Evolutionary conservation across 345 rosid genomes (phyloP).

Genomic region (Reutealis trisperma): DNA sequence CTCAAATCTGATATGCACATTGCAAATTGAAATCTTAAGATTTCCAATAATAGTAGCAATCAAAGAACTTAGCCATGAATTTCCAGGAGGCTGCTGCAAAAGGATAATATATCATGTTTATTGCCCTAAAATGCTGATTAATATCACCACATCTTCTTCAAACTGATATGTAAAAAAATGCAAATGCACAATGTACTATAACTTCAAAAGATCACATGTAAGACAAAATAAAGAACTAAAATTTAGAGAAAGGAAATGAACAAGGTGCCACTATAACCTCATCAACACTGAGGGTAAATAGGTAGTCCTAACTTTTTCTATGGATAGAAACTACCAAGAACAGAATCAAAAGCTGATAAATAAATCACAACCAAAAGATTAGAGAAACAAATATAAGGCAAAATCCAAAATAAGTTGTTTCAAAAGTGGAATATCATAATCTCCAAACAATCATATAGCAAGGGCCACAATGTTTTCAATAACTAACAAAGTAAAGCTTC

Average conservation of each 20-base stretch:
- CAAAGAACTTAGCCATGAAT: conserved; percentile 94
- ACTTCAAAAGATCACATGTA: not conserved
- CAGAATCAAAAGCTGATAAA: not conserved
- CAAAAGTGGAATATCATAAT: not conserved
- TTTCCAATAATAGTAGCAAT: conserved; percentile 95
- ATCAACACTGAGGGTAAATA: not conserved
- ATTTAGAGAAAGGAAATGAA: not conserved
- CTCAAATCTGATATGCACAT: conserved; percentile 97
- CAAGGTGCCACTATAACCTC: not conserved
- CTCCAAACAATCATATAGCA: not conserved
- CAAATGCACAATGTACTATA: not conserved
- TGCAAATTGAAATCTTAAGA: conserved; percentile 94
- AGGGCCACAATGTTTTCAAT: not conserved
- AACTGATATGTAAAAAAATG: not conserved
- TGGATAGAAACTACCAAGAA: not conserved
- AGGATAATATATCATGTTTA: conserved; percentile 31
- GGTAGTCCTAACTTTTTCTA: not conserved
- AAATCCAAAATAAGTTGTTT: not conserved
- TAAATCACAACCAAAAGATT: not conserved
- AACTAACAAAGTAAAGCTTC: not conserved
- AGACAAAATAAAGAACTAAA: not conserved
- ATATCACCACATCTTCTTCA: not conserved
- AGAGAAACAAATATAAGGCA: not conserved
- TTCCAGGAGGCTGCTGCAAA: conserved; percentile 77
- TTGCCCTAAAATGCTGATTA: not conserved